These are phyloP conservation scores for Yamadazyma dendronema DNA, from an alignment of 1,139 yeast genomes.

Conservation along the genomic window DNA sequence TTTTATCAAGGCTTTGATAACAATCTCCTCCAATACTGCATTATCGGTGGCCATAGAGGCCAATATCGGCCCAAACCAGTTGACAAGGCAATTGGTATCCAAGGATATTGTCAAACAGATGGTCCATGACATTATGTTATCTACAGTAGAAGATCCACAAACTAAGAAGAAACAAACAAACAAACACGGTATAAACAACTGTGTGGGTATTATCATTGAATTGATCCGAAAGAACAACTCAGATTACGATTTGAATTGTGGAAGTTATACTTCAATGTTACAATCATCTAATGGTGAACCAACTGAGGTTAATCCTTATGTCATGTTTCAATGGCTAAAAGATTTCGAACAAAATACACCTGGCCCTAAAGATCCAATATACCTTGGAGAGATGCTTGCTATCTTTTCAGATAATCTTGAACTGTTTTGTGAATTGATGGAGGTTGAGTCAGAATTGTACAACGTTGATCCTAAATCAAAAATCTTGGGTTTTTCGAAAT, in stretches of 20 bases:
- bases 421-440: conserved; percentile 29
- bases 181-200: conserved; percentile 47
- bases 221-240: conserved; percentile 47
- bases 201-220: conserved; percentile 49
- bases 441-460: conserved; percentile 23
- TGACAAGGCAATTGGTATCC: conserved; percentile 46
- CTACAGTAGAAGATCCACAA: conserved; percentile 16
- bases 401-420: conserved; percentile 40
- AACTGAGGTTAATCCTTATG: conserved; percentile 41
- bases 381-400: conserved; percentile 43
- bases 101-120: conserved; percentile 33
- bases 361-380: conserved; percentile 45
- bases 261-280: conserved; percentile 35
- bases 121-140: conserved; percentile 43
- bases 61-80: conserved; percentile 48
- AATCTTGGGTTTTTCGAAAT: conserved; percentile 41
- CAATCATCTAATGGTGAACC: conserved; percentile 31
- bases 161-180: conserved; percentile 26
- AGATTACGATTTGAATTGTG: conserved; percentile 48
- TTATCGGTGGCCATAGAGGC: conserved; percentile 47
- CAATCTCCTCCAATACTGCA: conserved; percentile 76
- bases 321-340: conserved; percentile 48
- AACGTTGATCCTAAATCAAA: conserved; percentile 16
- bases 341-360: conserved; percentile 52
- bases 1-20: conserved; percentile 86